A percentile compares a stretch with the other conserved stretches of the same genome.
Conservation (phyloP, 2,329 filamentous ascomycete species). For the Cladosporium sp. region DNA sequence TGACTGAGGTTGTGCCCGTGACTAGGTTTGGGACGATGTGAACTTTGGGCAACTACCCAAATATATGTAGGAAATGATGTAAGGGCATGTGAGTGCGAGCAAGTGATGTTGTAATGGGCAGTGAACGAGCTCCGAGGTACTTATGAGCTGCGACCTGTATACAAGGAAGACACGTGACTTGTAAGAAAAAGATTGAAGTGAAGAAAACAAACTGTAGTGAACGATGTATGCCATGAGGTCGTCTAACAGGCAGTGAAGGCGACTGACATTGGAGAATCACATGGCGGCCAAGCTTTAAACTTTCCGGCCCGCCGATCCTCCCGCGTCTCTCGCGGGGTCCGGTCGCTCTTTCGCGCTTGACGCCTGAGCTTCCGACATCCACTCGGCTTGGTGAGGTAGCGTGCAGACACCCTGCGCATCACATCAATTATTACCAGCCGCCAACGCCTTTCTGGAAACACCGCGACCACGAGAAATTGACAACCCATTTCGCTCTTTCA, state of each 20-base stretch:
- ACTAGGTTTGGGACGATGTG: background rate
- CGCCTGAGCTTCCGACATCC: slow-evolving; percentile 9
- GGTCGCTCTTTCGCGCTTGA: slow-evolving; percentile 10
- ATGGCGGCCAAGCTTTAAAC: background rate
- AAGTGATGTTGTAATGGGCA: background rate
- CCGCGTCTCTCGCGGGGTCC: slow-evolving; percentile 1
- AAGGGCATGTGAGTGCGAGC: background rate
- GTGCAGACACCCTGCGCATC: slow-evolving; percentile 10
- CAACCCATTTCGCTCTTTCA: too few relatives aligned
- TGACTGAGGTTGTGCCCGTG: background rate
- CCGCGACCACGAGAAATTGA: too few relatives aligned
- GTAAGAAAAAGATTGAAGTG: too few relatives aligned
- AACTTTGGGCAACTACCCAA: background rate
- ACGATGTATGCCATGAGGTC: background rate
- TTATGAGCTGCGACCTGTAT: too few relatives aligned
- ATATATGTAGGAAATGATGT: too few relatives aligned
- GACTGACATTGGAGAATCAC: too few relatives aligned
- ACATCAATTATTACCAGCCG: background rate
- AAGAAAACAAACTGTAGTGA: background rate
- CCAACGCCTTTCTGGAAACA: background rate
- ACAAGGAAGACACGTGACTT: too few relatives aligned
- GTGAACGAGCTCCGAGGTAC: too few relatives aligned
- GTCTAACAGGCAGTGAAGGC: too few relatives aligned
- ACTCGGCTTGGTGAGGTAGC: background rate
- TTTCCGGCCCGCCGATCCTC: slow-evolving; percentile 1